Conservation (phyloP, 495 filamentous ascomycete genomes). For the Neurospora cerealis region DNA sequence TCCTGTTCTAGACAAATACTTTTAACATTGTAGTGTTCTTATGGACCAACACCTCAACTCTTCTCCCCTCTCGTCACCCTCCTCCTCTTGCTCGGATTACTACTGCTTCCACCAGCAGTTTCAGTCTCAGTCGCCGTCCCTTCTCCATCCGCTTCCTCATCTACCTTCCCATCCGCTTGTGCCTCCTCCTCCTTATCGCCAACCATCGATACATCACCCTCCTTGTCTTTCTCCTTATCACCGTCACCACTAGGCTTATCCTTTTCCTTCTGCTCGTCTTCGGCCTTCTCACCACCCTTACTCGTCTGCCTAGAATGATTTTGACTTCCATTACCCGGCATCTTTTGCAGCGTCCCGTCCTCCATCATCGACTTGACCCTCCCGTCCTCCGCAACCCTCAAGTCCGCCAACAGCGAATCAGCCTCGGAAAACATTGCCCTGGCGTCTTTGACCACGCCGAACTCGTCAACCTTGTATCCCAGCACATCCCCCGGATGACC, state of each 20-base stretch:
- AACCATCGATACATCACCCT: not conserved
- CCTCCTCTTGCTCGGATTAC: constrained; percentile 5
- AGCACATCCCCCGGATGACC: constrained; percentile 34
- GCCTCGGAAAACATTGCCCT: constrained; percentile 75
- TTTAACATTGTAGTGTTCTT: not conserved
- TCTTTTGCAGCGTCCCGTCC: constrained; percentile 23
- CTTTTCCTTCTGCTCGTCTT: not conserved
- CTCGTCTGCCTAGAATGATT: not conserved
- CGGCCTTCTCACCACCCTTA: not conserved
- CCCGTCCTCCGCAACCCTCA: constrained; percentile 27
- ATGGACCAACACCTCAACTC: not conserved
- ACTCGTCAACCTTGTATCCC: constrained; percentile 54
- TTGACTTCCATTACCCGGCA: not conserved
- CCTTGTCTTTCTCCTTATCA: constrained; percentile 2
- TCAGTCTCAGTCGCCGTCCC: constrained; percentile 10
- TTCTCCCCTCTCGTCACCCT: constrained; percentile 5
- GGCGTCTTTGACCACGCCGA: constrained; percentile 72
- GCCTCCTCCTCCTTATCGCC: constrained; percentile 5
- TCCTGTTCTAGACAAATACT: not conserved
- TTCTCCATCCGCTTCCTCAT: constrained; percentile 6
- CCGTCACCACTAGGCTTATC: not conserved
- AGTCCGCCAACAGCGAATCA: constrained; percentile 46
- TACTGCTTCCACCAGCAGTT: not conserved
- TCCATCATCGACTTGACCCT: constrained; percentile 8
- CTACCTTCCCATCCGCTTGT: constrained; percentile 1